Evolutionary conservation across 768 basidiomycete species (phyloP).

Genomic region (Macrocybe gigantea): DNA sequence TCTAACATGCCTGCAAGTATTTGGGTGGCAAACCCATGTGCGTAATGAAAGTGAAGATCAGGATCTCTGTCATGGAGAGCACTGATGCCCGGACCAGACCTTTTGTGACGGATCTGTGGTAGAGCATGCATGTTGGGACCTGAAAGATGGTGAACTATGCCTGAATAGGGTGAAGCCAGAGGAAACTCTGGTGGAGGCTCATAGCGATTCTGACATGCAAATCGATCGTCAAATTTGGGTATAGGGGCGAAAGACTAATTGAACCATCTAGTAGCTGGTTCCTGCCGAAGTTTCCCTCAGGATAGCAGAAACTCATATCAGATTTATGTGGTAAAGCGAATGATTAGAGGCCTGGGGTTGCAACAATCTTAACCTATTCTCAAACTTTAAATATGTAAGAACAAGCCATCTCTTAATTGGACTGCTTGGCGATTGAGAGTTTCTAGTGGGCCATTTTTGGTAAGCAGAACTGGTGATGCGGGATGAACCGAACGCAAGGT

Average conservation of each 20-base stretch:
- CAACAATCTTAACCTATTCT: slow-evolving; percentile 84
- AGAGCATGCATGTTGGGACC: slow-evolving; percentile 83
- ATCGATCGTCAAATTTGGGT: slow-evolving; percentile 94
- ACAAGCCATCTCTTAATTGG: slow-evolving; percentile 77
- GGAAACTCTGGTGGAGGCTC: slow-evolving; percentile 95
- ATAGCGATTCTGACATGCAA: slow-evolving; percentile 96
- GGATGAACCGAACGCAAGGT: slow-evolving; percentile 67
- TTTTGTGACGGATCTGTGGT: slow-evolving; percentile 72
- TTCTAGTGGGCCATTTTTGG: slow-evolving; percentile 79
- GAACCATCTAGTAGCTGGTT: slow-evolving; percentile 93
- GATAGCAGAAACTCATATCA: slow-evolving; percentile 46
- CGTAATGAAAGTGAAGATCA: too few species aligned
- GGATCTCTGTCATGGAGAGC: slow-evolving; percentile 60
- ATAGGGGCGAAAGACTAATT: slow-evolving; percentile 96
- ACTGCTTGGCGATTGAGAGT: slow-evolving; percentile 80
- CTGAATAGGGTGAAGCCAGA: slow-evolving; percentile 89
- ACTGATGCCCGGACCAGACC: slow-evolving; percentile 71
- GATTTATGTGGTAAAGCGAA: slow-evolving; percentile 76
- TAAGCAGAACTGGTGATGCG: slow-evolving; percentile 65
- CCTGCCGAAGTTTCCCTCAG: slow-evolving; percentile 65
- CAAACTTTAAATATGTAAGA: slow-evolving; percentile 84
- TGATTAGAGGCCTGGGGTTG: slow-evolving; percentile 89
- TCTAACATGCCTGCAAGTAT: too few species aligned
- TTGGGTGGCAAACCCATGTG: too few species aligned
- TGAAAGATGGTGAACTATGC: slow-evolving; percentile 90